A percentile compares a stretch with the other conserved stretches of the same genome.
phyloP scores from a whole-genome alignment of 2,329 filamentous ascomycete genomes.

The Cytospora leucostoma region DNA sequence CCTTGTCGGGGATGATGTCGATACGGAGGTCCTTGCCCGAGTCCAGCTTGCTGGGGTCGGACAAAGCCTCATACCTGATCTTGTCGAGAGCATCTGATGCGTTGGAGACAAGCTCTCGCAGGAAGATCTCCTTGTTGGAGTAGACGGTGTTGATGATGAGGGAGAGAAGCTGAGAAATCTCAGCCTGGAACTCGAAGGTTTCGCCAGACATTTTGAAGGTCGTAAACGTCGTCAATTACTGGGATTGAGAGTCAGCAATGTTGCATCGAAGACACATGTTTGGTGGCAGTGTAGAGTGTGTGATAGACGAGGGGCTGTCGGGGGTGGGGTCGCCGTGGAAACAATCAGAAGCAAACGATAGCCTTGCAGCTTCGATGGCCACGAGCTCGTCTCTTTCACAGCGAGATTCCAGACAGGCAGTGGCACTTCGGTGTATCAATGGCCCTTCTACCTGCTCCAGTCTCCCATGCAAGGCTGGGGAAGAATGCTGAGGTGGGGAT shows the following conservation, averaged over 20 bases:
- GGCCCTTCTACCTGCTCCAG: background rate
- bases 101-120: slow-evolving; percentile 98
- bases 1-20: slow-evolving; percentile 98
- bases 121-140: slow-evolving; percentile 99
- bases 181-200: slow-evolving; percentile 99
- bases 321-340: slow-evolving; percentile 18
- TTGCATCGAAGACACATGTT: background rate
- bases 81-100: slow-evolving; percentile 99
- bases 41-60: slow-evolving; percentile 96
- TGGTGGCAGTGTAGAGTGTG: background rate
- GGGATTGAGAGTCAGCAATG: slow-evolving; percentile 3
- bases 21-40: slow-evolving; percentile 96
- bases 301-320: background rate
- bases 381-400: background rate
- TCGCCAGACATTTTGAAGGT: slow-evolving; percentile 72
- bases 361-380: slow-evolving; percentile 4
- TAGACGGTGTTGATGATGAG: slow-evolving; percentile 99
- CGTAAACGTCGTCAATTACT: slow-evolving; percentile 27
- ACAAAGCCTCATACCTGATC: slow-evolving; percentile 98
- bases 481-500: slow-evolving; percentile 2
- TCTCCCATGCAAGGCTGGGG: background rate
- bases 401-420: background rate
- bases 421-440: background rate
- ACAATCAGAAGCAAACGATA: slow-evolving; percentile 10
- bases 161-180: slow-evolving; percentile 99